Base-by-base conservation (phyloP, 768 basidiomycete species). In the Agaricus subrufescens region DNA sequence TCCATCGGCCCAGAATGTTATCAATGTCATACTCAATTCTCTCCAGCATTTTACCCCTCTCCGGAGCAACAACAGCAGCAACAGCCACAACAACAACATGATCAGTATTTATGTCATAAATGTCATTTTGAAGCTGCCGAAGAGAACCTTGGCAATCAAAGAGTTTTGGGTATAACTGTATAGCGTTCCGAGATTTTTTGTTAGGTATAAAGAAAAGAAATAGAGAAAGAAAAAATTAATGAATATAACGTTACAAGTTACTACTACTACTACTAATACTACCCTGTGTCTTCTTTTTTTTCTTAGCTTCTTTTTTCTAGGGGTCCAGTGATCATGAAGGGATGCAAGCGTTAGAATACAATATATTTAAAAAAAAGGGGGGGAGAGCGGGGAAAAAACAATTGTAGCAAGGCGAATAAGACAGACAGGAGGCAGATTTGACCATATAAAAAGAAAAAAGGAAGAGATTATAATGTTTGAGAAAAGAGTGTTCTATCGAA, bases 11-110 rank as follows among this genome's bases (percentile, higher is more conserved):
- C 76, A 27, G 71, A 75, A 62, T 94, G 91, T 65, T 72, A 71
- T 59, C 70, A 73, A 27, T 94, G 91, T 67, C 67, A 72, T 42
- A 86, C 91, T 1, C 79, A 81, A 57, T 89, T 79, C 67, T 90
- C 91, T 15, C 91, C 91, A 2, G 80, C 79, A 48, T 94, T 92
- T 70, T 85, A 92, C 67, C 80, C 74, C 19, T 37, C 58, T 15
- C 31, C 62, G 37, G 62, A 63, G 26, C 15, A 50, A 31, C 19
- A 19, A 1, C 19, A 19, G 19, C 19, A 19, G 19, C 19, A 19
- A 19, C 19, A 19, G 19, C 19, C 19, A 19, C 19, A 19, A 19
- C 19, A 19, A 19, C 19, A 19, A 19, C 52, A 57, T 3, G 38
- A 39, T 39, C 50, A 57, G 12, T 78, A 70, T 69, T 62, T 75